Conservation (phyloP, 192 early-diverging fungal genomes). For the Chytriomyces confervae region DNA sequence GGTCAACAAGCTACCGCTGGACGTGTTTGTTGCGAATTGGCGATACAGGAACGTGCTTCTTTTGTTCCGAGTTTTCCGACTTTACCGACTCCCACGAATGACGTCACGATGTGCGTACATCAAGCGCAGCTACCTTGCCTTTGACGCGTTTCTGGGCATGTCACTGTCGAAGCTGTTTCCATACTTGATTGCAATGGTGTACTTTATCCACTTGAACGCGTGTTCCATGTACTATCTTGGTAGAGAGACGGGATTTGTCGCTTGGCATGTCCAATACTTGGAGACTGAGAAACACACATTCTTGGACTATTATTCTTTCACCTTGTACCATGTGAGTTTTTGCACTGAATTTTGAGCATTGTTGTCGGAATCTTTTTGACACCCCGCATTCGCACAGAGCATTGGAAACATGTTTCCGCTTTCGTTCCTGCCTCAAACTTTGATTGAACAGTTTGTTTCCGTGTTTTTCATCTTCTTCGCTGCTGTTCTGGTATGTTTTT, state of each 20-base stretch:
- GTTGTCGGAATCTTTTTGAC: too few relatives aligned
- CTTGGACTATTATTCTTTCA: too few relatives aligned
- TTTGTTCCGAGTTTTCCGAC: background rate
- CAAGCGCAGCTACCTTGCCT: background rate
- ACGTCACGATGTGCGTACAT: constrained; percentile 2
- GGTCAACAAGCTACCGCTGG: too few relatives aligned
- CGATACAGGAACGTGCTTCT: background rate
- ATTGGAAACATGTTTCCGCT: constrained; percentile 44
- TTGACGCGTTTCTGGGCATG: constrained; percentile 8
- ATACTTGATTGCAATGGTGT: constrained; percentile 4
- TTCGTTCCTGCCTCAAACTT: constrained; percentile 24
- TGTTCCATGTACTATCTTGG: constrained; percentile 14
- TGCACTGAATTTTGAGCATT: too few relatives aligned
- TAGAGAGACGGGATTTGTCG: constrained; percentile 3
- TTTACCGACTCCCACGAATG: constrained; percentile 3
- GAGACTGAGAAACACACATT: too few relatives aligned
- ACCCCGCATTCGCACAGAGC: background rate
- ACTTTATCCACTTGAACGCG: constrained; percentile 19
- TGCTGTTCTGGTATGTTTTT: constrained; percentile 28
- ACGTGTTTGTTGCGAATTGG: too few relatives aligned
- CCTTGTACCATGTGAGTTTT: too few relatives aligned
- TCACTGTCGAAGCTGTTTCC: constrained; percentile 19
- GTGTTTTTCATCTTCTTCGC: constrained; percentile 39
- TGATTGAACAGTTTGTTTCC: constrained; percentile 38
- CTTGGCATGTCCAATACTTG: background rate